Evolutionary conservation across 257 asterid genomes (phyloP).

Genomic region (Nyctanthes arbortristis): DNA sequence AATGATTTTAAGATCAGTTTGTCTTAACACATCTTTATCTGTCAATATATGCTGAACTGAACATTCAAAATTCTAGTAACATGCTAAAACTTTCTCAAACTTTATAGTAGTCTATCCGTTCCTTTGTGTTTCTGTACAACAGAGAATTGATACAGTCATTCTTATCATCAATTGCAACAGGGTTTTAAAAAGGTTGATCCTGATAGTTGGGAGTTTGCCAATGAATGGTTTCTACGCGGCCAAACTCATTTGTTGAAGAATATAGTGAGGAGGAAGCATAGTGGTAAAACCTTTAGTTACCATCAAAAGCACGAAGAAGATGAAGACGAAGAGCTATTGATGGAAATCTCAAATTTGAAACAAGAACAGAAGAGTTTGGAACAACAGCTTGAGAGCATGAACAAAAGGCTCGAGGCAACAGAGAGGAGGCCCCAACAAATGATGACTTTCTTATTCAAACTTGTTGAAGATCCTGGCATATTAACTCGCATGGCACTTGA

Average conservation of each 20-base stretch:
- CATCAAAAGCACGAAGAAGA: conserved; percentile 30
- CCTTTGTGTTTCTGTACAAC: not conserved
- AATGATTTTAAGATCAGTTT: not conserved
- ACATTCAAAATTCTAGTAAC: not conserved
- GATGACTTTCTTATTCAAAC: conserved; percentile 81
- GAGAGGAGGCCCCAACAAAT: conserved; percentile 85
- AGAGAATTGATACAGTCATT: not conserved
- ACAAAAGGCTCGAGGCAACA: conserved; percentile 74
- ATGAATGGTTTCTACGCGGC: conserved; percentile 86
- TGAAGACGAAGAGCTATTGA: conserved; percentile 40
- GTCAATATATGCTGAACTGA: not conserved
- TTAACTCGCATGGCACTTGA: conserved; percentile 60
- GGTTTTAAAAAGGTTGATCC: conserved; percentile 89
- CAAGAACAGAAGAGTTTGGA: conserved; percentile 69
- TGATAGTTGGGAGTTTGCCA: conserved; percentile 91
- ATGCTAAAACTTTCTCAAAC: too few relatives aligned
- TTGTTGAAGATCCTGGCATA: conserved; percentile 69
- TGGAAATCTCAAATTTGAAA: conserved; percentile 47
- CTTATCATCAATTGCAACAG: conserved; percentile 34
- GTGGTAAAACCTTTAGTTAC: conserved; percentile 10
- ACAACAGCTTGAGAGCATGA: conserved; percentile 61
- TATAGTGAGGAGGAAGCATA: conserved; percentile 54
- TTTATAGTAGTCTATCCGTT: not conserved
- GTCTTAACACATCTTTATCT: not conserved
- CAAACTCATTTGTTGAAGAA: conserved; percentile 70